Percentiles rank a stretch among this genome's conserved stretches.
These are phyloP conservation scores for Sphagnum magellanicum DNA, from an alignment of 228 moss, liverwort and hornwort genomes.

Conservation along the genomic window DNA sequence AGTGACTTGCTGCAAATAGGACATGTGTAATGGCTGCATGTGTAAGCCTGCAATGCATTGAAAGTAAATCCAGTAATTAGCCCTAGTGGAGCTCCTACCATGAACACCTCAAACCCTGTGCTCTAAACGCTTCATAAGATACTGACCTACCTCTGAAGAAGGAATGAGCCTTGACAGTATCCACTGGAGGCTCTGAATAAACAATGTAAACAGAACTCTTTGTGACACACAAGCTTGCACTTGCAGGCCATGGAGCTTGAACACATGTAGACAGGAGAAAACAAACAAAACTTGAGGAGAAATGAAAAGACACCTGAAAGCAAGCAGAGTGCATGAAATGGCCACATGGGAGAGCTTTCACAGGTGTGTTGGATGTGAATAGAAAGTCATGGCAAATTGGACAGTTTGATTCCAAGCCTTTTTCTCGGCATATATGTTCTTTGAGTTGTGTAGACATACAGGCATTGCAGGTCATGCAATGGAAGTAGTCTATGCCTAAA, in stretches of 20 bases:
- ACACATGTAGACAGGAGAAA: too few species aligned
- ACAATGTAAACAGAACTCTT: too few species aligned
- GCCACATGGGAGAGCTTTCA: conserved; percentile 93
- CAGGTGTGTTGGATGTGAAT: conserved; percentile 91
- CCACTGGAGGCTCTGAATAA: too few species aligned
- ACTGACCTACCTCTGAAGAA: too few species aligned
- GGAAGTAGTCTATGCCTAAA: conserved; percentile 88
- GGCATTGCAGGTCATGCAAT: conserved; percentile 95
- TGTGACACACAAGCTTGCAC: too few species aligned
- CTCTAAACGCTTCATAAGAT: too few species aligned
- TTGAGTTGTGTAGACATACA: conserved; percentile 89
- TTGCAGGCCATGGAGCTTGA: too few species aligned
- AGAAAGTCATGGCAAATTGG: conserved; percentile 98
- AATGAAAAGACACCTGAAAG: conserved; percentile 52
- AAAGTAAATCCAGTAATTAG: too few species aligned
- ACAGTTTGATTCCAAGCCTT: conserved; percentile 92
- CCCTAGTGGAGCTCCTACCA: too few species aligned
- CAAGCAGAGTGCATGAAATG: conserved; percentile 99
- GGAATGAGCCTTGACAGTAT: too few species aligned
- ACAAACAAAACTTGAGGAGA: background rate
- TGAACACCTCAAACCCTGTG: too few species aligned
- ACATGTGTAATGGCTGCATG: conserved; percentile 95
- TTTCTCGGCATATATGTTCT: conserved; percentile 83
- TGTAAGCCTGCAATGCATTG: conserved; percentile 56
- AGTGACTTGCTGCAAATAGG: conserved; percentile 96